Base-by-base conservation (phyloP, 768 basidiomycete genomes). In the Rubroboletus pulcherrimus region DNA sequence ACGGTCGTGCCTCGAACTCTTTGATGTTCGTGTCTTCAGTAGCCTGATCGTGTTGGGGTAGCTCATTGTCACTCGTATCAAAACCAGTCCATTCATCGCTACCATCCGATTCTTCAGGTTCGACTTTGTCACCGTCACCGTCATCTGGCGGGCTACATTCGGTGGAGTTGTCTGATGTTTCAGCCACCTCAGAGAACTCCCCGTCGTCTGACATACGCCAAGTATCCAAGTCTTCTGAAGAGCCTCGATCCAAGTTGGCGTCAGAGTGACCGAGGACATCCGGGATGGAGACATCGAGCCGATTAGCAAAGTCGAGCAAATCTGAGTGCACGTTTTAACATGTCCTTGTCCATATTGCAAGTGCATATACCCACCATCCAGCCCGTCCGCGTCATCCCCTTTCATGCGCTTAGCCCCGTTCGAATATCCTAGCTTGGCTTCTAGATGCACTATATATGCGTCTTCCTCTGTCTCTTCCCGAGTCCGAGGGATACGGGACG, bases 361-460 rank as follows among this genome's bases (percentile, higher is more conserved):
- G 33, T 7, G 6, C 33, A 53, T 30, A 53, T 3, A 70, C 78
- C 29, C 65, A 93, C 95, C 95, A 63, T 87, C 91, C 15, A 97
- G 73, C 5, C 93, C 94, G 70, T 98, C 95, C 2, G 82, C 83
- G 38, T 84, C 86, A 34, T 78, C 67, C 0, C 71, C 74, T 26
- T 72, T 76, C 17, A 69, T 78, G 58, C 79, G 78, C 73, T 54
- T 75, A 70, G 43, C 73, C 66, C 54, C 78, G 74, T 35, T 69
- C 49, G 62, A 11, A 42, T 85, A 76, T 4, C 89, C 85, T 17
- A 97, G 79, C 68, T 86, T 87, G 0, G 79, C 75, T 69, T 98
- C 95, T 11, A 97, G 74, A 72, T 89, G 86, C 0, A 84, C 79
- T 42, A 98, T 97, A 66, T 95, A 92, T 0, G 80, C 79, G 64